Base-by-base conservation (phyloP, 78 protist genomes). In the Carpediemonas membranifera region DNA sequence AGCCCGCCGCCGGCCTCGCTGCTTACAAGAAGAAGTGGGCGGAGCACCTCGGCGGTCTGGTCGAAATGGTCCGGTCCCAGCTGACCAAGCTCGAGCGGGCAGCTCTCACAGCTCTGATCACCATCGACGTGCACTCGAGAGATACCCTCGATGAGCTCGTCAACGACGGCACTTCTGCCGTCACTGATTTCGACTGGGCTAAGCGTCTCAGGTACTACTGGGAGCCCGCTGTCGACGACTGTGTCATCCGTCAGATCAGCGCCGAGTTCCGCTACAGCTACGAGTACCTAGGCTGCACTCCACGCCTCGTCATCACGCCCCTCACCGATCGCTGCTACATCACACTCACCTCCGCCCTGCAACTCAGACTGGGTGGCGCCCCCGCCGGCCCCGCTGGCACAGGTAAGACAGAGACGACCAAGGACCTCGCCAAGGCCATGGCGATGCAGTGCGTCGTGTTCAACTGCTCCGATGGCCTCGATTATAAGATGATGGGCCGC, bases 241-340 rank as follows among this genome's bases (percentile, higher is more conserved):
- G 28, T 7, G 34, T 37, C 19, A 33, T 68, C 5, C 3, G 14
- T 21, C 73, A 68, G 50, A 57, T 53, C 19, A 55, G 52, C 25
- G 16, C 53, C 25, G 21, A 3, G 2, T 69, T 83, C 60, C 5
- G 0, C 5, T 85, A 74, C 63, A 90, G 88, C 15, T 82, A 80
- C 57, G 93, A 88, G 74, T 88, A 88, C 66, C 77, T 84, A 28
- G 93, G 93, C 37, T 62, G 67, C 57, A 21, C 65, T 27, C 43
- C 79, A 27, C 81, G 93, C 44, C 82, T 88, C 18, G 92, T 87
- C 30, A 77, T n/a, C n/a, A n/a, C n/a, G n/a, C n/a, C n/a, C n/a
- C n/a, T n/a, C n/a, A n/a, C n/a, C n/a, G n/a, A n/a, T 87, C 51
- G 82, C 87, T 19, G 87, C 90, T 86, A 74, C 74, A 69, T 76